Percentiles rank a stretch among this genome's conserved stretches.
These are phyloP conservation scores for Cryptosporidium parvum DNA, from an alignment of 169 alveolate species.

Conservation along the genomic window DNA sequence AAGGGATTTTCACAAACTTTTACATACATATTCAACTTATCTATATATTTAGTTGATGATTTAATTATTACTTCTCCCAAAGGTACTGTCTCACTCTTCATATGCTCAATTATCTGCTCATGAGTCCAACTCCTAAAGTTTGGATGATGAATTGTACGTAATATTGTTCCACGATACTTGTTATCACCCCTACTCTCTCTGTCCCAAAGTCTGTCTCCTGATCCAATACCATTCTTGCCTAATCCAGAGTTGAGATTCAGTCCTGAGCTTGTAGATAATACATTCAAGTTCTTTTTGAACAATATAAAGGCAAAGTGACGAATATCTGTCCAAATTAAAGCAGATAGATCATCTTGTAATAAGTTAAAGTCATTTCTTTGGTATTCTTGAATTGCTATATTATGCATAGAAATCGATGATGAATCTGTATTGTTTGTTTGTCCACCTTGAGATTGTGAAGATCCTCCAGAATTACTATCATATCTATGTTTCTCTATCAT, in stretches of 20 bases:
- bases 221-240: neutral
- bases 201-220: constrained; percentile 9
- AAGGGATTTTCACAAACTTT: constrained; percentile 61
- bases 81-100: constrained; percentile 30
- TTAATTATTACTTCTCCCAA: constrained; percentile 62
- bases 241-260: neutral
- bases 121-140: constrained; percentile 67
- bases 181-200: constrained; percentile 10
- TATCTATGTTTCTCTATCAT: constrained; percentile 11
- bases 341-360: constrained; percentile 43
- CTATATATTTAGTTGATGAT: constrained; percentile 43
- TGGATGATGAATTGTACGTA: constrained; percentile 71
- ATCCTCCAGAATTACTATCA: neutral
- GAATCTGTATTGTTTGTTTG: neutral
- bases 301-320: constrained; percentile 59
- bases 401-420: neutral
- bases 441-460: constrained; percentile 21
- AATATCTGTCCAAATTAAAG: constrained; percentile 59
- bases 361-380: constrained; percentile 21
- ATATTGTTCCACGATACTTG: constrained; percentile 5
- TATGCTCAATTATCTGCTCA: constrained; percentile 32
- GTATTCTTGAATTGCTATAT: constrained; percentile 4
- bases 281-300: constrained; percentile 62
- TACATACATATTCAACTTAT: constrained; percentile 50
- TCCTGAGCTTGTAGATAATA: constrained; percentile 26